phyloP scores from a whole-genome alignment of 306 rosid genomes.

The Coriaria nepalensis region DNA sequence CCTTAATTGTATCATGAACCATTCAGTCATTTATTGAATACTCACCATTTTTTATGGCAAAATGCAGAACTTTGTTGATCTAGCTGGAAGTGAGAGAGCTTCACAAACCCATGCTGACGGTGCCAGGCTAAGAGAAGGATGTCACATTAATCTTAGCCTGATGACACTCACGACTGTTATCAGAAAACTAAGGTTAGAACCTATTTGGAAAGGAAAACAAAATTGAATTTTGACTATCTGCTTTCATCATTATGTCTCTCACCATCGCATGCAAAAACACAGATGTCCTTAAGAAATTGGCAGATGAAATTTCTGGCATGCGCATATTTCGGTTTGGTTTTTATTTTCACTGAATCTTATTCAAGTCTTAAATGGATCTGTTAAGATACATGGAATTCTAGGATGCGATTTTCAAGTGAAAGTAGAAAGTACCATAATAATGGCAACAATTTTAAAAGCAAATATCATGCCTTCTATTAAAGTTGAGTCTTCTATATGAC shows the following conservation, averaged over 20 bases:
- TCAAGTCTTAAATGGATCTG: too few relatives aligned
- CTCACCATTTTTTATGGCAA: slow-evolving; percentile 1
- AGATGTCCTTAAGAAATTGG: background rate
- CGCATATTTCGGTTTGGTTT: too few relatives aligned
- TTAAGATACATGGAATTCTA: too few relatives aligned
- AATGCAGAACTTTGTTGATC: slow-evolving; percentile 89
- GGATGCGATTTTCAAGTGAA: too few relatives aligned
- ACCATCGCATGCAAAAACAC: background rate
- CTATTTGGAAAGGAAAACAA: background rate
- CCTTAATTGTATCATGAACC: too few relatives aligned
- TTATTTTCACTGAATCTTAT: too few relatives aligned
- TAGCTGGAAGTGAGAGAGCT: slow-evolving; percentile 99
- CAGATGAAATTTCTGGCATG: too few relatives aligned
- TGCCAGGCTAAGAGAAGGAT: slow-evolving; percentile 95
- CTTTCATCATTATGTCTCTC: background rate
- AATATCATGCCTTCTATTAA: too few relatives aligned
- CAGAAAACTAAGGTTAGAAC: slow-evolving; percentile 88
- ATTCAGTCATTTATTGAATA: too few relatives aligned
- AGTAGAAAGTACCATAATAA: too few relatives aligned
- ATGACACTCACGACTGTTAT: slow-evolving; percentile 99
- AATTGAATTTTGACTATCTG: background rate
- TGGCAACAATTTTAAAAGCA: too few relatives aligned
- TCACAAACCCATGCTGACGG: slow-evolving; percentile 96
- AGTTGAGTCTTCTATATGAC: too few relatives aligned
- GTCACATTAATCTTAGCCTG: slow-evolving; percentile 97